Evolutionary conservation across 805 yeast genomes (phyloP), one percentile per base, ranked within the genome.

Genomic region (Kregervanrija pseudodelftensis): DNA sequence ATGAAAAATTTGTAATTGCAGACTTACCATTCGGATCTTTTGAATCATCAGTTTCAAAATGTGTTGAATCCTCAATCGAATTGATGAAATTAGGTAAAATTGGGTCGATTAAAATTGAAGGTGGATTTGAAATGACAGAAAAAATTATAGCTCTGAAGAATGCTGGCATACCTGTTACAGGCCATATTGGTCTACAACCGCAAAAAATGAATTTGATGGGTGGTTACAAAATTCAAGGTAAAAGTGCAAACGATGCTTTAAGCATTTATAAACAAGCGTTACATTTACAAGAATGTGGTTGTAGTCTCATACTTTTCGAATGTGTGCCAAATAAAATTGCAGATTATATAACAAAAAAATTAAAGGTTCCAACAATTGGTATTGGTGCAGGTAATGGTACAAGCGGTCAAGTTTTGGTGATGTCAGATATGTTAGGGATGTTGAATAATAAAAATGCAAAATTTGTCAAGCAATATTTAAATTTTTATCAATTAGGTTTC

Each of bases 111-210:
- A 91, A 93, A 59, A 57, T 93, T 11, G 99, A 93, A 65, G 95
- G 95, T 7, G 90, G 93, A 0, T 64, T 58, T 35, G 80, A 76
- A 45, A 74, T 73, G 44, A 61, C 78, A 3, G 67, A 73, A 2
- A 76, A 82, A 1, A 75, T 93, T 9, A 55, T 63, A 45, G 73
- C 72, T 48, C 63, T 91, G 14, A 71, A 80, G 1, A 59, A 72
- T 4, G 69, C 82, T 13, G 98, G 98, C 1, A 80, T 91, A 9
- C 95, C 97, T 0, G 89, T 89, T 2, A 73, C 87, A 66, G 97
- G 95, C 1, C 99, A 91, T 62, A 77, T 87, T 30, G 99, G 99
- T 0, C 68, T 91, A 31, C 87, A 95, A 4, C 99, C 99, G 2
- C 98, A 93, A 61, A 74, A 86, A 37, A 80, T 80, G 49, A 78